Conservation (phyloP, 257 asterid genomes). For the Coffea eugenioides region DNA sequence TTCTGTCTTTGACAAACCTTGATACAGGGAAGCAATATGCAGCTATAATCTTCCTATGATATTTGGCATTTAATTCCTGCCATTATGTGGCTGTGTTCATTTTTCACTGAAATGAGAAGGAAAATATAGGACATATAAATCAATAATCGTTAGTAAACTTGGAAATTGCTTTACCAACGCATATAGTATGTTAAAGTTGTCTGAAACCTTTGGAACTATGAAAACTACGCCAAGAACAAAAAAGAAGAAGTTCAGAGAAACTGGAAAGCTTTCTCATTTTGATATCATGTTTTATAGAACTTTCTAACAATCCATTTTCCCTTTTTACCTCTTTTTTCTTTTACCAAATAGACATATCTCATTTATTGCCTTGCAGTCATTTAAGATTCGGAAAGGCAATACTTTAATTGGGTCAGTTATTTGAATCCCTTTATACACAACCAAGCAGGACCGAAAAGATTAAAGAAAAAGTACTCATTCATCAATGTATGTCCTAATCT, state of each 20-base stretch:
- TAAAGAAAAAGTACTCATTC: too few relatives aligned
- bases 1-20: neutral
- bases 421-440: neutral
- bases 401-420: too few relatives aligned
- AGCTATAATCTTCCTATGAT: neutral
- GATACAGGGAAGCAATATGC: neutral
- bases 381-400: too few relatives aligned
- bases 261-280: neutral
- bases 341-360: too few relatives aligned
- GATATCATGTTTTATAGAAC: neutral
- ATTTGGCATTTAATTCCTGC: neutral
- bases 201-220: neutral
- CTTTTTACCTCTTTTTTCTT: too few relatives aligned
- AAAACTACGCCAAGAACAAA: neutral
- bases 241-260: neutral
- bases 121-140: neutral
- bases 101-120: neutral
- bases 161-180: neutral
- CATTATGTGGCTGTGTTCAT: neutral
- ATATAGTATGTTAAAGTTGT: too few relatives aligned
- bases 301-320: neutral
- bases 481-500: too few relatives aligned
- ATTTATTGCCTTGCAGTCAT: too few relatives aligned
- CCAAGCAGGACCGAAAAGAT: neutral
- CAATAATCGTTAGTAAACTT: neutral